Percentiles rank a stretch among this genome's conserved stretches.
Evolutionary conservation across 352 stramenopile species (phyloP).

Genomic region (Globisporangium paddicum): DNA sequence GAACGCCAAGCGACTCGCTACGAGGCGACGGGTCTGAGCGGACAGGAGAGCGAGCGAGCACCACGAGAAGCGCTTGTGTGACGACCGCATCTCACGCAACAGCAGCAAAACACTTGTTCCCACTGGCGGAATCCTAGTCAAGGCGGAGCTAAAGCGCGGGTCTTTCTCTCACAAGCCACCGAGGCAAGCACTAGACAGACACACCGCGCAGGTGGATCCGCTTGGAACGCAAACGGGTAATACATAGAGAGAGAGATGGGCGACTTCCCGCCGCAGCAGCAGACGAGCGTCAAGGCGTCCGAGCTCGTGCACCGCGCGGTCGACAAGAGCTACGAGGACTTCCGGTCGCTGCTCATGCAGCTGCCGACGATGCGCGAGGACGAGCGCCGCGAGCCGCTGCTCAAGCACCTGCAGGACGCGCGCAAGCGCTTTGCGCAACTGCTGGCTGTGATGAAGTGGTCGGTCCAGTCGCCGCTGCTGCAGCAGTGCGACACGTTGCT

Average conservation of each 20-base stretch:
- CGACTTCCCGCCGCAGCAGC: conserved; percentile 60
- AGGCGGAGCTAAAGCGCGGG: background rate
- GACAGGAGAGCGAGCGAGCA: background rate
- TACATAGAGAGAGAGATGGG: conserved; percentile 42
- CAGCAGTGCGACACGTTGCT: conserved; percentile 68
- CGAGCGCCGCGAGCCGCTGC: conserved; percentile 64
- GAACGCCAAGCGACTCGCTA: conserved; percentile 6
- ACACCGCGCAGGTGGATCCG: too few species aligned
- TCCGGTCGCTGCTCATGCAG: conserved; percentile 67
- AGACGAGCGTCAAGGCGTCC: conserved; percentile 60
- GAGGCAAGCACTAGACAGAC: background rate
- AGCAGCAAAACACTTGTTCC: background rate
- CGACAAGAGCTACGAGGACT: conserved; percentile 81
- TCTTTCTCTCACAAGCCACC: background rate
- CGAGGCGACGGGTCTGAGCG: background rate
- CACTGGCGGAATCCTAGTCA: background rate
- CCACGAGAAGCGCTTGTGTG: background rate
- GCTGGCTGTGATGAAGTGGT: conserved; percentile 80
- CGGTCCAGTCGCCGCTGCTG: conserved; percentile 74
- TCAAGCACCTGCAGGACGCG: conserved; percentile 53
- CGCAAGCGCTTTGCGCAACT: conserved; percentile 75
- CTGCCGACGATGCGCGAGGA: conserved; percentile 65
- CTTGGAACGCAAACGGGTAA: too few species aligned
- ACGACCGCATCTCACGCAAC: background rate
- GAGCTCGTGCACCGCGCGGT: conserved; percentile 77